Conservation (phyloP, 2,329 filamentous ascomycete genomes). For the Penicillium sp. region DNA sequence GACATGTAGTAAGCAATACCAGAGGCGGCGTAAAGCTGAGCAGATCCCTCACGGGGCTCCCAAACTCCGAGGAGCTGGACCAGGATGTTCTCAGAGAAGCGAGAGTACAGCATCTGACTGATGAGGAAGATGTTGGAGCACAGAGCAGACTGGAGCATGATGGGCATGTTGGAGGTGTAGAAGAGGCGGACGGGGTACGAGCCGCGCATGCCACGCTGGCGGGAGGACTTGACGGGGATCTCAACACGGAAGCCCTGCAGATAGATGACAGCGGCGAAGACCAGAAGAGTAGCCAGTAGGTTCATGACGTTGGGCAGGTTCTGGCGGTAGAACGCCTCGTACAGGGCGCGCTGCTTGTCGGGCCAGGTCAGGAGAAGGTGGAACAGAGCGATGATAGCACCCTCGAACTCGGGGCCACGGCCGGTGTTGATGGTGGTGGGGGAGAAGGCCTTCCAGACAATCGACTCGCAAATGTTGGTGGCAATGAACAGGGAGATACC, state of each 20-base stretch:
- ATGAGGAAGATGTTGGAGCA: conserved; percentile 99
- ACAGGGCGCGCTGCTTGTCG: conserved; percentile 97
- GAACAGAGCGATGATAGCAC: conserved; percentile 95
- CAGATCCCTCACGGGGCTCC: conserved; percentile 91
- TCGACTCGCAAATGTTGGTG: conserved; percentile 99
- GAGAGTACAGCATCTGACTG: conserved; percentile 98
- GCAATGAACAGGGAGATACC: conserved; percentile 99
- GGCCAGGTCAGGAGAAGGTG: conserved; percentile 97
- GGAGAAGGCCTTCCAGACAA: conserved; percentile 99
- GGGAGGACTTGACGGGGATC: conserved; percentile 98
- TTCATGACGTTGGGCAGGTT: conserved; percentile 99
- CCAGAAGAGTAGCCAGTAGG: conserved; percentile 83
- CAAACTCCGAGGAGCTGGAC: conserved; percentile 97
- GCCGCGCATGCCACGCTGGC: conserved; percentile 96
- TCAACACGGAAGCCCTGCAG: conserved; percentile 99
- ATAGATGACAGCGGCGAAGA: conserved; percentile 98
- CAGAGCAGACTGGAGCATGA: conserved; percentile 98
- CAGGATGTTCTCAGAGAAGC: conserved; percentile 97
- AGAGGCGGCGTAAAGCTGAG: conserved; percentile 89
- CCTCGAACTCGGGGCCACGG: conserved; percentile 97
- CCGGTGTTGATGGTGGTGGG: conserved; percentile 99
- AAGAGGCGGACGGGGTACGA: conserved; percentile 98
- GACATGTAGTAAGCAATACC: conserved; percentile 99
- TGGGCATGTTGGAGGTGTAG: conserved; percentile 99
- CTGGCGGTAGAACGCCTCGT: conserved; percentile 98